Evolutionary conservation across 176 grass and related monocot species (phyloP), one percentile per base, ranked within the genome.

Genomic region (Oryza longistaminata): DNA sequence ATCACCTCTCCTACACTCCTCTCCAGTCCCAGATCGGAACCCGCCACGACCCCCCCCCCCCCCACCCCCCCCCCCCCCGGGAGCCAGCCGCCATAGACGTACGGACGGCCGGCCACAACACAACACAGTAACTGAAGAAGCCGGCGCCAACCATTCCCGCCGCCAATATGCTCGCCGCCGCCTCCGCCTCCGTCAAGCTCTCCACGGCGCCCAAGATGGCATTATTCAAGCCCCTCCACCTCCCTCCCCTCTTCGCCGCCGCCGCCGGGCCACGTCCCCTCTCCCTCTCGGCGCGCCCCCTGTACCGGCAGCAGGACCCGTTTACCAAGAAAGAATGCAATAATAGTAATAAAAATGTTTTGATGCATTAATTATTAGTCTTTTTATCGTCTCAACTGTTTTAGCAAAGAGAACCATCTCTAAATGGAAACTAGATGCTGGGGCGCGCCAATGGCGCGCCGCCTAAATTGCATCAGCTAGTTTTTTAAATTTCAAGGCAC

Each of bases 241-340:
- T 92, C 25, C 73, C 90, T 85, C 62, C 85, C n/a, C 81, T 85
- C 48, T 70, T 62, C 39, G 61, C 81, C 37, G 50, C 69, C n/a
- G n/a, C n/a, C n/a, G 43, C 69, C 0, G 19, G 22, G 2, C 29
- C 0, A 3, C 31, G 76, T 6, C 70, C 83, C 4, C 50, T 83
- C 61, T 89, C 82, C n/a, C 74, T 92, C 71, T 49, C 49, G n/a
- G 74, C 76, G 76, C 87, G 90, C 1, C 90, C n/a, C 0, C 82
- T 94, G 42, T 94, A 94, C n/a, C 78, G 83, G 0, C 92, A 94
- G 60, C 92, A 94, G 60, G 60, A 76, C 24, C n/a, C 74, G 4
- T 29, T 29, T n/a, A n/a, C n/a, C n/a, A n/a, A n/a, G n/a, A n/a
- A n/a, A n/a, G n/a, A n/a, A n/a, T n/a, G n/a, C n/a, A n/a, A n/a